These are phyloP conservation scores for Tetrapisispora namnaoensis DNA, from an alignment of 805 yeast genomes.

Conservation along the genomic window DNA sequence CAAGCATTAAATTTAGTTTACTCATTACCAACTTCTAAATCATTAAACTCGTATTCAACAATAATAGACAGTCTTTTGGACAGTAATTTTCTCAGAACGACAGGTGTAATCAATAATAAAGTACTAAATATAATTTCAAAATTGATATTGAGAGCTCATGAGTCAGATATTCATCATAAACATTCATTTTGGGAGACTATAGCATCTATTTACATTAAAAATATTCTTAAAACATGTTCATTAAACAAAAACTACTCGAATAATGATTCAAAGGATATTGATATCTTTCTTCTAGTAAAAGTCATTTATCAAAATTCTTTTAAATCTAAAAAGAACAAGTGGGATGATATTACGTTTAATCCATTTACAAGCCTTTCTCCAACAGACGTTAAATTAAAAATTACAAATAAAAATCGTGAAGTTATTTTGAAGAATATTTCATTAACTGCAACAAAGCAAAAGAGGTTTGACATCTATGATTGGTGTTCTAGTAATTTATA, in stretches of 20 bases:
- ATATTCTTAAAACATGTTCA: constrained; percentile 5
- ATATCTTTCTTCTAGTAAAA: constrained; percentile 10
- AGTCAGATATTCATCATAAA: constrained; percentile 14
- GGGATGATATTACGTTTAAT: constrained; percentile 7
- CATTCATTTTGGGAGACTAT: constrained; percentile 18
- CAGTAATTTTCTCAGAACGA: constrained; percentile 8
- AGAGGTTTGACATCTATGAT: constrained; percentile 14
- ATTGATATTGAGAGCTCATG: constrained; percentile 15
- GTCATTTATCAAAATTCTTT: constrained; percentile 11
- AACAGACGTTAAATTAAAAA: constrained; percentile 9
- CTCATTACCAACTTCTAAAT: constrained; percentile 9
- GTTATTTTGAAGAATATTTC: constrained; percentile 22
- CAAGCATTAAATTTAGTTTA: constrained; percentile 17
- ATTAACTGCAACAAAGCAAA: constrained; percentile 9
- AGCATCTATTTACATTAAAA: constrained; percentile 19
- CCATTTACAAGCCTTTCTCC: constrained; percentile 19
- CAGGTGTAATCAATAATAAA: constrained; percentile 3
- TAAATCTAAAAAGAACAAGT: not conserved
- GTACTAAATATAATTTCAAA: constrained; percentile 11
- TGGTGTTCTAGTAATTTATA: constrained; percentile 23
- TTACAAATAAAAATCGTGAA: constrained; percentile 14
- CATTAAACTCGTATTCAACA: constrained; percentile 12
- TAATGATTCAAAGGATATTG: not conserved
- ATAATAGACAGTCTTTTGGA: constrained; percentile 15
- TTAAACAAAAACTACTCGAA: not conserved